These are phyloP conservation scores for Myriosclerotinia scirpicola DNA, from an alignment of 2,329 filamentous ascomycete genomes.

Conservation along the genomic window DNA sequence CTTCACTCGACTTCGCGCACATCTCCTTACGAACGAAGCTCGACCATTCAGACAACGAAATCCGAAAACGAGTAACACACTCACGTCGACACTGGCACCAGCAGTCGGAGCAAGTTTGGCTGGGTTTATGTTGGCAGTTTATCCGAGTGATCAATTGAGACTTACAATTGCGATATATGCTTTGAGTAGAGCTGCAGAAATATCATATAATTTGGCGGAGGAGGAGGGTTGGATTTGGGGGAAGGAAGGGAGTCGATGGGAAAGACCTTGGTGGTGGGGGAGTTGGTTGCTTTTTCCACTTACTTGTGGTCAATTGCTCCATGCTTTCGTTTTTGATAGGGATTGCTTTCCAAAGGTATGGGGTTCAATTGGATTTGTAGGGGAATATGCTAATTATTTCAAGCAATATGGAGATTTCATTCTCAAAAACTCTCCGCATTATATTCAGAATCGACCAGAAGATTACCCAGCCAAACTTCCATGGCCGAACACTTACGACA, in stretches of 20 bases:
- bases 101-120: conserved; percentile 88
- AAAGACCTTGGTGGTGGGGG: conserved; percentile 78
- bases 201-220: conserved; percentile 80
- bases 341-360: conserved; percentile 67
- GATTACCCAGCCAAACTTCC: conserved; percentile 63
- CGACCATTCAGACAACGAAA: conserved; percentile 80
- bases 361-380: conserved; percentile 36
- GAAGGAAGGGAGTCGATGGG: conserved; percentile 53
- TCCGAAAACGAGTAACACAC: conserved; percentile 67
- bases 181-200: conserved; percentile 79
- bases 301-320: conserved; percentile 72
- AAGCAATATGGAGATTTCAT: conserved; percentile 63
- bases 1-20: conserved; percentile 74
- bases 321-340: conserved; percentile 74
- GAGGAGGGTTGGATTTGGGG: conserved; percentile 69
- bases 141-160: conserved; percentile 67
- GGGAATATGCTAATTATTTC: conserved; percentile 20
- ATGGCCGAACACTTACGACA: conserved; percentile 75
- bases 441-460: conserved; percentile 71
- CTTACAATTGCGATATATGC: conserved; percentile 80
- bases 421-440: conserved; percentile 69
- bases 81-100: conserved; percentile 83
- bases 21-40: conserved; percentile 77
- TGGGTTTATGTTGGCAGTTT: conserved; percentile 78
- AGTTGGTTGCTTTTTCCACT: conserved; percentile 80